Evolutionary conservation across 441 rosid genomes (phyloP).

Genomic region (Jatropha multifida): DNA sequence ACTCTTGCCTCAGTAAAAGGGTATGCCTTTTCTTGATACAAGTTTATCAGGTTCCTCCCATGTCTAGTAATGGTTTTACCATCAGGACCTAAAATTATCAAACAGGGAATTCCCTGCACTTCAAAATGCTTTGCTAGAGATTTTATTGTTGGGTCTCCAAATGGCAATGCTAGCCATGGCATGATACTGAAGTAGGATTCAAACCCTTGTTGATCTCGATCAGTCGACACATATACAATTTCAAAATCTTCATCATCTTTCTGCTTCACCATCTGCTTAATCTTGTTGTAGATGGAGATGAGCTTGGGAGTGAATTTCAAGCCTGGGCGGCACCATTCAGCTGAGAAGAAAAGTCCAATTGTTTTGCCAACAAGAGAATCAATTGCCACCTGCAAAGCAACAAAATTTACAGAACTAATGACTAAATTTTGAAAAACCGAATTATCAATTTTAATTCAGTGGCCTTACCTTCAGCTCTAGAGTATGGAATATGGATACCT

Average conservation of each 20-base stretch:
- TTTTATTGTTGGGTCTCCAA: constrained; percentile 39
- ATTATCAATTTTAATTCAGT: too few species aligned
- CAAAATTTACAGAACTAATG: not conserved
- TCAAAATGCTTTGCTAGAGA: constrained; percentile 43
- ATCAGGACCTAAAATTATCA: constrained; percentile 55
- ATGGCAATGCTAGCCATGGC: constrained; percentile 66
- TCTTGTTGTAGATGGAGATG: constrained; percentile 46
- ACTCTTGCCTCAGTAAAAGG: constrained; percentile 52
- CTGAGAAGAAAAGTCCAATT: constrained; percentile 56
- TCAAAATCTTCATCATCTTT: constrained; percentile 39
- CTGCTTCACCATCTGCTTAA: constrained; percentile 32
- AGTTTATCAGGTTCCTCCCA: constrained; percentile 49
- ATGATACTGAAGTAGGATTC: constrained; percentile 38
- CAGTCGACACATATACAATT: constrained; percentile 47
- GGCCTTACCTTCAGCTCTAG: not conserved
- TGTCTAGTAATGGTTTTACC: constrained; percentile 58
- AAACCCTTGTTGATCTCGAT: constrained; percentile 39
- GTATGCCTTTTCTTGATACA: constrained; percentile 51
- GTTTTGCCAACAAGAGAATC: constrained; percentile 49
- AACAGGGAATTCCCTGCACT: constrained; percentile 51
- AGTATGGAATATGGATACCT: not conserved
- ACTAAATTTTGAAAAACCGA: not conserved
- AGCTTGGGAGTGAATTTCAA: constrained; percentile 53
- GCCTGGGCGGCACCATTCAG: constrained; percentile 58
- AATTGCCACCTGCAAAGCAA: constrained; percentile 41